Base-by-base conservation (phyloP, 2,329 filamentous ascomycete species). In the Verticillium tricorpus region DNA sequence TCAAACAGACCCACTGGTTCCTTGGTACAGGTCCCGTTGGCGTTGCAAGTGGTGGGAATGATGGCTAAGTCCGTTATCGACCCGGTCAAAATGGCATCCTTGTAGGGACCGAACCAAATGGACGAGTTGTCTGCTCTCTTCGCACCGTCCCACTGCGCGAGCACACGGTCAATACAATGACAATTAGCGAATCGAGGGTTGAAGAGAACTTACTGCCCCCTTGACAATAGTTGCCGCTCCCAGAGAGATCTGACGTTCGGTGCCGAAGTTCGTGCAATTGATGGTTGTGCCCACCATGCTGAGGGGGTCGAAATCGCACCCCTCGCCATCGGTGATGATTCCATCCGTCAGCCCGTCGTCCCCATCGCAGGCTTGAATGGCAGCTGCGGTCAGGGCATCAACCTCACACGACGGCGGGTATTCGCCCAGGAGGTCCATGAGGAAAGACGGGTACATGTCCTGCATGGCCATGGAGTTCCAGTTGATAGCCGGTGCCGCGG, bases 261-360 rank as follows among this genome's bases (percentile, higher is more conserved):
- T n/a, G 63, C 31, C 4, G 34, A 35, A 35, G 3, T 61, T 62
- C 1, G 71, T 71, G 19, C 32, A 45, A 28, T 17, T n/a, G 34
- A 57, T 22, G 12, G 35, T 15, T 3, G 17, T 50, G 12, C 63
- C 59, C n/a, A 63, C 40, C 0, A 56, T 57, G 2, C 45, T 22
- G 39, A 58, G 57, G 52, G 64, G 55, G 5, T 64, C 57, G 31
- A 63, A 63, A 34, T 64, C 60, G 63, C 63, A 64, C 28, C 59
- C 37, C 15, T 61, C 57, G 1, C 61, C 58, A 6, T 57, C 54
- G 5, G 63, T 34, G 56, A 85, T 74, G 60, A 84, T 79, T 17
- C 70, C 72, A 64, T 84, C 81, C 4, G 71, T 67, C 4, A 82
- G 67, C 5, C 81, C 80, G 65, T 84, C 81, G 35, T 77, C 74